Evolutionary conservation across 169 alveolate genomes (phyloP), one percentile per base, ranked within the genome.

Genomic region (Cryptosporidium muris): DNA sequence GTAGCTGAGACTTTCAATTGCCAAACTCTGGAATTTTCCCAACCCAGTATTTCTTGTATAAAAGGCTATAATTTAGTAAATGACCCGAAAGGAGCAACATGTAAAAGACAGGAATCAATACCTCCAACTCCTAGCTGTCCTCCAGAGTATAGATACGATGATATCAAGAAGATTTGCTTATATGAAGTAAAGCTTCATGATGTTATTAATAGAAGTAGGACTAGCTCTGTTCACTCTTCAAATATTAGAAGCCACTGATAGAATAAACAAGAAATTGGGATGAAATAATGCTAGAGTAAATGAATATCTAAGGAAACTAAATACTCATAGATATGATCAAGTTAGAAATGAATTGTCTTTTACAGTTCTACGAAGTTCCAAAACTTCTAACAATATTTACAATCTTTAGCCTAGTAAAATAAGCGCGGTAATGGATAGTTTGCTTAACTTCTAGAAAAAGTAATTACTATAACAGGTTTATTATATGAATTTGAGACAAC

Each of bases 51-150:
- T 34, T 34, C 64, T 38, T 74, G 85, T 16, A 49, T 74, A 14
- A 74, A 74, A 11, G 85, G 85, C 0, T 74, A 74, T 43, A 45
- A 66, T n/a, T 58, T 74, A 4, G 64, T 60, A 3, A 56, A 74
- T 14, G 85, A 74, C 36, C 40, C 45, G 12, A 58, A 58, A 1
- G 85, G 85, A 25, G 60, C 85, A 12, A 58, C 47, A 37, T 74
- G 85, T n/a, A 49, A 74, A 49, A 74, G 67, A 54, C 43, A 42
- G 14, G 67, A 74, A 43, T 14, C 68, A 9, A 58, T 74, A 36
- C 54, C 54, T 2, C 85, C 85, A 5, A 74, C 85, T n/a, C 85
- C 85, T 3, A 74, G 85, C 14, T 74, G 85, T 42, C 85, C 85
- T 9, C 85, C 85, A 2, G 85, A 74, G 47, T 74, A 74, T 58